A percentile compares a stretch with the other conserved stretches of the same genome.
Conservation (phyloP, 2,329 filamentous ascomycete genomes). For the Thielaviopsis ethacetica region DNA sequence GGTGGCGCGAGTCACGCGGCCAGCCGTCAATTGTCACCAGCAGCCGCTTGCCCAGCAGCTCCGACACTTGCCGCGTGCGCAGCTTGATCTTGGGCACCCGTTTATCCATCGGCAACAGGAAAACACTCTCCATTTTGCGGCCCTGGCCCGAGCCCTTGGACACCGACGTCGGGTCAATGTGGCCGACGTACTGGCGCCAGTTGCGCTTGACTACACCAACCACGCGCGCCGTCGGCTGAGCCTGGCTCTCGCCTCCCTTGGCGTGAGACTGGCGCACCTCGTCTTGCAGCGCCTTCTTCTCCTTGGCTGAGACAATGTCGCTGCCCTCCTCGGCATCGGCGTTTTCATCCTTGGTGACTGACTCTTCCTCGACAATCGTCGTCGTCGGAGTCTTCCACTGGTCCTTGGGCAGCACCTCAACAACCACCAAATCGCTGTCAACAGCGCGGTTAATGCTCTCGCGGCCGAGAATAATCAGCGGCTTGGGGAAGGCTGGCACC, state of each 20-base stretch:
- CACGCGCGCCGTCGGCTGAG: conserved; percentile 81
- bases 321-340: conserved; percentile 67
- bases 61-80: conserved; percentile 74
- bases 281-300: conserved; percentile 74
- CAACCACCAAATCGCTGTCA: conserved; percentile 80
- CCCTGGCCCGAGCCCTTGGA: conserved; percentile 58
- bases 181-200: conserved; percentile 95
- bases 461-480: conserved; percentile 72
- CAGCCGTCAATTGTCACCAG: conserved; percentile 88
- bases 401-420: conserved; percentile 82
- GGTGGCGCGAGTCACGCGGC: conserved; percentile 86
- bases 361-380: conserved; percentile 89
- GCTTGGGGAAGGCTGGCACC: conserved; percentile 76
- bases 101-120: conserved; percentile 96
- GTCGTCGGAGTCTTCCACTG: conserved; percentile 96
- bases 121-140: conserved; percentile 78
- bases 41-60: conserved; percentile 80
- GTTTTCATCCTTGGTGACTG: conserved; percentile 83
- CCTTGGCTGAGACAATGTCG: conserved; percentile 47
- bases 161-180: conserved; percentile 77
- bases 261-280: conserved; percentile 77
- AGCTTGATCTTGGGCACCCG: conserved; percentile 91
- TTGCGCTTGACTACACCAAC: conserved; percentile 90
- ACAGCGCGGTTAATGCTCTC: conserved; percentile 94
- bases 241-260: conserved; percentile 55